A percentile compares a stretch with the other conserved stretches of the same genome.
These are phyloP conservation scores for Megacollybia marginata DNA, from an alignment of 768 basidiomycete species.

Conservation along the genomic window DNA sequence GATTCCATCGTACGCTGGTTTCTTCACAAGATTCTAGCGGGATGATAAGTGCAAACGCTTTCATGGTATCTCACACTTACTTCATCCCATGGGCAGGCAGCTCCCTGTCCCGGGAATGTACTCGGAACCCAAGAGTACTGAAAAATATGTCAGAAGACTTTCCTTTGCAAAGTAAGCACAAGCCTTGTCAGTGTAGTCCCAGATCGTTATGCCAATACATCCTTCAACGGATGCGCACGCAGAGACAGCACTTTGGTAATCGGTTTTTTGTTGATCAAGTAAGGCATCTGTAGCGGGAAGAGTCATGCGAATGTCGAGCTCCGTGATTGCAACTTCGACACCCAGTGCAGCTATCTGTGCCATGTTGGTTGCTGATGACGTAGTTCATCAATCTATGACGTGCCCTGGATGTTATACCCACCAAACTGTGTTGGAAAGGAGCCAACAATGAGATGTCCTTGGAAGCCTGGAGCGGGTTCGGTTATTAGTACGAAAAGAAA, in stretches of 20 bases:
- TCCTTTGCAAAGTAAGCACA: not conserved
- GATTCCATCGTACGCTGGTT: conserved; percentile 33
- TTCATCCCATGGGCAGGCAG: conserved; percentile 30
- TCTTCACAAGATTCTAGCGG: conserved; percentile 25
- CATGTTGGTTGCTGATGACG: conserved; percentile 25
- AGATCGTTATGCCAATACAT: conserved; percentile 39
- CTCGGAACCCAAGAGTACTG: conserved; percentile 35
- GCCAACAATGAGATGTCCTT: conserved; percentile 55
- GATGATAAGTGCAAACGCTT: conserved; percentile 25
- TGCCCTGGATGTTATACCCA: not conserved
- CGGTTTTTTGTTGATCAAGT: conserved; percentile 46
- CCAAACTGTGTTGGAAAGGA: conserved; percentile 31
- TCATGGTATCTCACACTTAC: conserved; percentile 12
- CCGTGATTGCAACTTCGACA: conserved; percentile 62
- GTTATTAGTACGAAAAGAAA: too few relatives aligned
- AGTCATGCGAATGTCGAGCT: conserved; percentile 58
- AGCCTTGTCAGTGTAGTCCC: conserved; percentile 39
- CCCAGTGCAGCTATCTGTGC: conserved; percentile 50
- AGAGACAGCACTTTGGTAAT: conserved; percentile 49
- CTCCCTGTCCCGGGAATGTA: conserved; percentile 29
- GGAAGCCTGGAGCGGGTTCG: conserved; percentile 24
- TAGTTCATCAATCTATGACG: not conserved
- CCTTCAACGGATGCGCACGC: conserved; percentile 39
- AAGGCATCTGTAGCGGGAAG: conserved; percentile 42
- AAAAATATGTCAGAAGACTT: not conserved